phyloP scores from a whole-genome alignment of 2,329 filamentous ascomycete species.

The Nemania sp. region DNA sequence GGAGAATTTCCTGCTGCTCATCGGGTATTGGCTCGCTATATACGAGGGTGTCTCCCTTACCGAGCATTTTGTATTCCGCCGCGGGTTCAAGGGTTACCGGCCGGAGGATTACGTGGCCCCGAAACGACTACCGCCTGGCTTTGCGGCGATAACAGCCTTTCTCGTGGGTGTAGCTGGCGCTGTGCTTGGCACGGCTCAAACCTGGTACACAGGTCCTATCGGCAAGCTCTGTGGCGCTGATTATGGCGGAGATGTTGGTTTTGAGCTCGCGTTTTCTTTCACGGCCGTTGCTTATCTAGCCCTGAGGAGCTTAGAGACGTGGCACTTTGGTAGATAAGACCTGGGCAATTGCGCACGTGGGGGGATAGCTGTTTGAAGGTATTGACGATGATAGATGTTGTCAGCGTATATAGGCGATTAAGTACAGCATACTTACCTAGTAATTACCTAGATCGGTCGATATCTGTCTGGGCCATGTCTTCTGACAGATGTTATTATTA shows the following conservation, averaged over 20 bases:
- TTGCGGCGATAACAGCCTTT: conserved; percentile 74
- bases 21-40: conserved; percentile 80
- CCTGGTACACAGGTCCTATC: conserved; percentile 76
- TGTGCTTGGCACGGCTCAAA: conserved; percentile 76
- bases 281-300: conserved; percentile 40
- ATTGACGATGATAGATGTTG: not conserved
- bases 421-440: too few species aligned
- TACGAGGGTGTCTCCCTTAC: conserved; percentile 74
- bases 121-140: conserved; percentile 69
- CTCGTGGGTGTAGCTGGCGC: conserved; percentile 73
- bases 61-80: conserved; percentile 77
- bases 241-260: conserved; percentile 46
- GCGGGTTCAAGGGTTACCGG: conserved; percentile 70
- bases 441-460: too few species aligned
- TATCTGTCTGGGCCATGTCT: too few species aligned
- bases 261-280: conserved; percentile 47
- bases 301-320: conserved; percentile 42
- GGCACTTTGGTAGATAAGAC: conserved; percentile 38
- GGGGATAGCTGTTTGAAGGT: not conserved
- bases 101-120: conserved; percentile 69
- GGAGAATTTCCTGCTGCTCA: conserved; percentile 77
- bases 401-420: too few species aligned
- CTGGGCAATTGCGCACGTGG: not conserved
- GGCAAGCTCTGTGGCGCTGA: conserved; percentile 67
- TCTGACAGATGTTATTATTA: too few species aligned